Conservation (phyloP, 139 green algal species). For the Auxenochlorella pyrenoidosa region DNA sequence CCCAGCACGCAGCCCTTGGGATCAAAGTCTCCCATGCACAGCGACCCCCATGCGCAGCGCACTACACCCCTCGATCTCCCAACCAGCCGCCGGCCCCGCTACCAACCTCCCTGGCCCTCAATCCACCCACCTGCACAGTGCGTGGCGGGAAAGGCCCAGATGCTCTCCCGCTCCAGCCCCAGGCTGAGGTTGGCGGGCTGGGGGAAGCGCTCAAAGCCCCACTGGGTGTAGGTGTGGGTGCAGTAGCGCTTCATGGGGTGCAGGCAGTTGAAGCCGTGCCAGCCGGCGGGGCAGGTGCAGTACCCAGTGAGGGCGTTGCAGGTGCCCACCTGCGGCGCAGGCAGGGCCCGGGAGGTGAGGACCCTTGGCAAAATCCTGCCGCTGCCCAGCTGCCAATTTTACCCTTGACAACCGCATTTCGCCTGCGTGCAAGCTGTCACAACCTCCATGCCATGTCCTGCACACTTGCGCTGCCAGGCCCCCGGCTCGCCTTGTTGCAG, state of each 20-base stretch:
- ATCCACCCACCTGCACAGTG: constrained; percentile 1
- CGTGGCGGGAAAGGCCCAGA: neutral
- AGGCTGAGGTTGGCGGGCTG: neutral
- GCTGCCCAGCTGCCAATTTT: too few species aligned
- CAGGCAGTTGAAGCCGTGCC: constrained; percentile 28
- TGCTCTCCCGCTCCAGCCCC: neutral
- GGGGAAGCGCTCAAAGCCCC: neutral
- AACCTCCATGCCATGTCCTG: neutral
- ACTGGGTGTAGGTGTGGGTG: neutral
- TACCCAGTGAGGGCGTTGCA: constrained; percentile 27
- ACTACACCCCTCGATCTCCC: too few species aligned
- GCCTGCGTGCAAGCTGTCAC: neutral
- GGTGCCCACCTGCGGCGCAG: constrained; percentile 11
- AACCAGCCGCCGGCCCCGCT: neutral
- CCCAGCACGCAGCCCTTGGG: too few species aligned
- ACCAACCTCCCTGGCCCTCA: neutral
- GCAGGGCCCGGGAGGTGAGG: neutral
- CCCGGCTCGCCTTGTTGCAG: constrained; percentile 17
- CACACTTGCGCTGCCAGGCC: too few species aligned
- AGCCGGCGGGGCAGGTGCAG: constrained; percentile 27
- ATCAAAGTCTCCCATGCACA: too few species aligned
- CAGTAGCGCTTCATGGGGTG: constrained; percentile 39
- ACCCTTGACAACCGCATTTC: neutral
- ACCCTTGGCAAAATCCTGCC: neutral
- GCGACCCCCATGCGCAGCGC: neutral